These are phyloP conservation scores for Monosporascus sp. DNA, from an alignment of 2,329 filamentous ascomycete genomes.

Conservation along the genomic window DNA sequence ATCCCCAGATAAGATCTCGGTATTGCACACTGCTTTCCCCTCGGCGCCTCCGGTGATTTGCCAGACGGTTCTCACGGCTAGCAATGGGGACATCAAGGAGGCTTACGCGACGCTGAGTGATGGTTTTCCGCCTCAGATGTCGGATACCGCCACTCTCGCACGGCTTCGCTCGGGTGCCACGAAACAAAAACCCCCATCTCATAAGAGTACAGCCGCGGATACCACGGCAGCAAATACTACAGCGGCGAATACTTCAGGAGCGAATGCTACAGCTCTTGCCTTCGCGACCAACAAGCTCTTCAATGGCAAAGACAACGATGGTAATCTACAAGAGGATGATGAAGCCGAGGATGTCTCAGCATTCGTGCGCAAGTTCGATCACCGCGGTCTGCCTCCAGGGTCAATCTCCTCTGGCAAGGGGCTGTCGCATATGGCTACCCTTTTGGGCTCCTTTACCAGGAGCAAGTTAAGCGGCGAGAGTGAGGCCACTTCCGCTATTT, in stretches of 20 bases:
- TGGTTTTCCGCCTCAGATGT: slow-evolving; percentile 25
- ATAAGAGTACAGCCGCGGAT: not conserved
- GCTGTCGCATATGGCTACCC: slow-evolving; percentile 28
- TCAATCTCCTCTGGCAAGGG: slow-evolving; percentile 33
- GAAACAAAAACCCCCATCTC: not conserved
- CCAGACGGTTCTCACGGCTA: slow-evolving; percentile 30
- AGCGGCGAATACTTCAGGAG: not conserved
- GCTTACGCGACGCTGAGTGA: slow-evolving; percentile 34
- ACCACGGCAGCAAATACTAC: not conserved
- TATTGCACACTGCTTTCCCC: slow-evolving; percentile 42
- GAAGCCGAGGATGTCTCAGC: slow-evolving; percentile 22
- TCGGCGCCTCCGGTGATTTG: slow-evolving; percentile 29
- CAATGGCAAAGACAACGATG: slow-evolving; percentile 24
- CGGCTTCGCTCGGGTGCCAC: not conserved
- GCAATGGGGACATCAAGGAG: slow-evolving; percentile 28
- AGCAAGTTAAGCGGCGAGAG: slow-evolving; percentile 22
- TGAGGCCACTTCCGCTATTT: slow-evolving; percentile 16
- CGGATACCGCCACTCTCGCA: slow-evolving; percentile 13
- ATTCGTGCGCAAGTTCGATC: slow-evolving; percentile 29
- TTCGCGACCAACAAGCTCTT: slow-evolving; percentile 6
- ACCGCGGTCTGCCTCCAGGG: slow-evolving; percentile 34
- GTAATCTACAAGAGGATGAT: slow-evolving; percentile 18
- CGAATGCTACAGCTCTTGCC: not conserved
- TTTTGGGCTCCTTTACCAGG: slow-evolving; percentile 24
- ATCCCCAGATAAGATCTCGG: slow-evolving; percentile 28